Conservation (phyloP, 805 yeast genomes). For the Metschnikowia colocasiae region DNA sequence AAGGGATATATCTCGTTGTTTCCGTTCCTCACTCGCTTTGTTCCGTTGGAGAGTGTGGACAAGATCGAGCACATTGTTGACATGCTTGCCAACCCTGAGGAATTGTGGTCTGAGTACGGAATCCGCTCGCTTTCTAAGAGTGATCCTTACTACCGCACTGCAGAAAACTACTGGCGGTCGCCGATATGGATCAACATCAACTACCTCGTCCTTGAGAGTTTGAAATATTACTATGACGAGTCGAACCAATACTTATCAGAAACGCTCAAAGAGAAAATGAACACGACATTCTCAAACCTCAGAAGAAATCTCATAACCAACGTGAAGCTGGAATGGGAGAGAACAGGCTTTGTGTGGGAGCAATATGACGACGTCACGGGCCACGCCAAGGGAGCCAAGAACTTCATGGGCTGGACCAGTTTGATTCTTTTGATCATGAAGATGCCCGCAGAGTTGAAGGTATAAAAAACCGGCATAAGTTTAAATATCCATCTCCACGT, state of each 20-base stretch:
- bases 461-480: not conserved
- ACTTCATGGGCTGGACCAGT: constrained; percentile 94
- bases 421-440: constrained; percentile 75
- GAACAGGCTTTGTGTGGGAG: constrained; percentile 85
- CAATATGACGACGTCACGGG: constrained; percentile 82
- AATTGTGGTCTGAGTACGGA: constrained; percentile 76
- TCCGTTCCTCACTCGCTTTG: constrained; percentile 74
- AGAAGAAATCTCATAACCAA: constrained; percentile 67
- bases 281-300: constrained; percentile 46
- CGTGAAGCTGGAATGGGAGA: constrained; percentile 62
- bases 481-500: no score
- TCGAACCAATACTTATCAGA: constrained; percentile 30
- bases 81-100: constrained; percentile 62
- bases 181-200: constrained; percentile 92
- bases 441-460: constrained; percentile 54
- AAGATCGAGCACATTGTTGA: constrained; percentile 52
- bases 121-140: constrained; percentile 72
- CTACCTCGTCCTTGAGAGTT: constrained; percentile 70
- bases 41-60: constrained; percentile 42
- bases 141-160: constrained; percentile 64
- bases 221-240: constrained; percentile 49
- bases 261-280: constrained; percentile 38
- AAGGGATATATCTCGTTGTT: constrained; percentile 83
- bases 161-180: constrained; percentile 94
- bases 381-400: constrained; percentile 73